Percentiles rank a stretch among this genome's conserved stretches.
These are phyloP conservation scores for Alternaria viburni DNA, from an alignment of 2,329 filamentous ascomycete genomes.

Conservation along the genomic window DNA sequence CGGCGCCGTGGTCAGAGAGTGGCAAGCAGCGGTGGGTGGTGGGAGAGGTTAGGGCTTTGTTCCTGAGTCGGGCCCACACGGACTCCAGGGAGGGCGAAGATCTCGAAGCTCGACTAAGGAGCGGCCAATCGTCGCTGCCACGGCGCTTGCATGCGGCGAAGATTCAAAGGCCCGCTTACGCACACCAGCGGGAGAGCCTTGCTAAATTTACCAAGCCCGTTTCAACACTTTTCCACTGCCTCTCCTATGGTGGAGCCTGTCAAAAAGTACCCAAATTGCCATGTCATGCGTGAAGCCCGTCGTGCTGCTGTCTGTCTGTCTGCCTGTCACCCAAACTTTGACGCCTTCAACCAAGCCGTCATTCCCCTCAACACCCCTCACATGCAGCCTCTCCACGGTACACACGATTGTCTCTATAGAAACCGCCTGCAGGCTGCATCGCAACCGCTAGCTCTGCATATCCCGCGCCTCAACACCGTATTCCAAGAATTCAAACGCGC, in stretches of 20 bases:
- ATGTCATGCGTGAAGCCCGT: conserved; percentile 1
- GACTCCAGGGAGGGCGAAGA: conserved; percentile 20
- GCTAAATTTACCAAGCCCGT: conserved; percentile 33
- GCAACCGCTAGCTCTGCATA: conserved; percentile 3
- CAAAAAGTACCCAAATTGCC: conserved; percentile 8
- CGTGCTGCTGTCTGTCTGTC: neutral
- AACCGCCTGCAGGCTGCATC: conserved; percentile 5
- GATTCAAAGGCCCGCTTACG: conserved; percentile 27
- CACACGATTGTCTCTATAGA: conserved; percentile 4
- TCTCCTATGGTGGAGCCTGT: conserved; percentile 19
- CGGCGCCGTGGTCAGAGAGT: conserved; percentile 8
- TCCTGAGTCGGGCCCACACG: conserved; percentile 15
- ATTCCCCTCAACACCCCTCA: neutral
- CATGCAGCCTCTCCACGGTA: neutral
- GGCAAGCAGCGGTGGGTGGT: conserved; percentile 7
- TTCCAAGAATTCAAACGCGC: neutral
- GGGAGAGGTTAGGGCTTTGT: conserved; percentile 8
- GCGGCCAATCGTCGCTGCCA: conserved; percentile 21
- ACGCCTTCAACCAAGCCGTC: neutral
- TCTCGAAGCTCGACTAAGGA: conserved; percentile 22
- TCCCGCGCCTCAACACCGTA: neutral
- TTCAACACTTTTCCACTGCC: conserved; percentile 21
- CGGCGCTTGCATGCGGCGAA: conserved; percentile 32
- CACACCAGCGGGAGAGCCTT: conserved; percentile 22
- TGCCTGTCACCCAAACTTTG: neutral